Base-by-base conservation (phyloP, 2,329 filamentous ascomycete species). In the Botryotinia globosa region DNA sequence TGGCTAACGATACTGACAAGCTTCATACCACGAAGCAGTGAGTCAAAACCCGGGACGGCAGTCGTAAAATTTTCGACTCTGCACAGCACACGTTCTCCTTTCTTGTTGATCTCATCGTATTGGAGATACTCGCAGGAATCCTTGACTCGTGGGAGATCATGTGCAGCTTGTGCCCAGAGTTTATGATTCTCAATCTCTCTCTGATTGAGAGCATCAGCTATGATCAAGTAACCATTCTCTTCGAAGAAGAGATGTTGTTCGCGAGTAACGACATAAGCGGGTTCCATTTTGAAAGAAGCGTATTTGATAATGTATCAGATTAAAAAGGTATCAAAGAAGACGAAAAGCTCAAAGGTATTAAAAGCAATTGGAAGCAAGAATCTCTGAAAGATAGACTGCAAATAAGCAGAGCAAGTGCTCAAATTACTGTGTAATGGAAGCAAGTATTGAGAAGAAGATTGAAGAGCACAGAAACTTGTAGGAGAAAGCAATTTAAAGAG, bases 161-260 rank as follows among this genome's bases (percentile, higher is more conserved):
- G 78, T 5, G 82, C 79, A 73, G 82, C 80, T 65, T 80, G 79
- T 4, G 81, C 76, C 81, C 81, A 83, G 73, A 75, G 59, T 58
- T 80, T 78, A 7, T 76, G 74, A 34, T 73, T 25, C 34, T 65
- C 25, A 59, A 69, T 74, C 64, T 81, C 80, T 2, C 72, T 32
- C 3, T 63, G 3, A 9, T 70, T 75, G n/a, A 82, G 74, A 42
- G 80, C 78, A 25, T 74, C 74, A 0, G 65, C 74, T 10, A 81
- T 70, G 5, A 81, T 73, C 4, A 81, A 76, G 71, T 81, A 81
- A 4, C 80, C 81, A 14, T 75, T 73, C 14, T 80, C 75, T 1
- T 81, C 73, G 48, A 79, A 81, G 73, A 76, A 78, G 1, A 62
- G 34, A n/a, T 62, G 59, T 4, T 62, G 59, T 20, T 62, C 32